Conservation (phyloP, 2,329 filamentous ascomycete genomes). For the Coleophoma cylindrospora region DNA sequence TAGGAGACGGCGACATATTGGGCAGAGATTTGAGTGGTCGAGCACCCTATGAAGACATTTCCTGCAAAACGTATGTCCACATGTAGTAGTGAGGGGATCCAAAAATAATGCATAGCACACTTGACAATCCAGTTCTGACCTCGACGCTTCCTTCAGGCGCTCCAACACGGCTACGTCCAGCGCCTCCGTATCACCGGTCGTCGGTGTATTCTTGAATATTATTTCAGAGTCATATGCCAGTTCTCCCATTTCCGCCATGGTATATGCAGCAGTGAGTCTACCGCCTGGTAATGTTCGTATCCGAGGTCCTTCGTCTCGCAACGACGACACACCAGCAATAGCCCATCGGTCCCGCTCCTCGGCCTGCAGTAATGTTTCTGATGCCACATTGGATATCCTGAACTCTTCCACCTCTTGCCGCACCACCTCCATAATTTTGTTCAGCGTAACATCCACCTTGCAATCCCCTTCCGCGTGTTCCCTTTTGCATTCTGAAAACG, state of each 20-base stretch:
- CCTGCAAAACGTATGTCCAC: constrained; percentile 86
- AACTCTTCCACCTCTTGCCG: constrained; percentile 44
- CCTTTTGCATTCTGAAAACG: constrained; percentile 57
- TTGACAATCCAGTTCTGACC: constrained; percentile 78
- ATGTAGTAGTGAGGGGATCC: constrained; percentile 78
- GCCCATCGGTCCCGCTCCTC: constrained; percentile 33
- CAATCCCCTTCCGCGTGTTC: constrained; percentile 78
- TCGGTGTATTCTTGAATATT: constrained; percentile 35
- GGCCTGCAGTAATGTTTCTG: constrained; percentile 34
- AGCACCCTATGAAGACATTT: constrained; percentile 71
- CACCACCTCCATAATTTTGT: constrained; percentile 62
- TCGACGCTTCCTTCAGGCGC: constrained; percentile 54
- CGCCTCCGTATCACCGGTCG: constrained; percentile 10
- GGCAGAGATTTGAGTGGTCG: constrained; percentile 74
- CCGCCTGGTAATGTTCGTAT: constrained; percentile 45
- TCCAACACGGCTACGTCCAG: constrained; percentile 47
- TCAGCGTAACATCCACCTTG: constrained; percentile 68
- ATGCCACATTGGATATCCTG: constrained; percentile 26
- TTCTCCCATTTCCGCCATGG: constrained; percentile 56
- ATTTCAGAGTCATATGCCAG: constrained; percentile 53
- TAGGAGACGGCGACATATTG: constrained; percentile 69
- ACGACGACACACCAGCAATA: constrained; percentile 34
- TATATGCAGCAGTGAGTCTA: constrained; percentile 61
- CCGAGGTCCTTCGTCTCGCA: constrained; percentile 29
- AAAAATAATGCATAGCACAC: constrained; percentile 80